Evolutionary conservation across 202 grass and related monocot genomes (phyloP).

Genomic region (Bolboschoenoplectus hybrid): DNA sequence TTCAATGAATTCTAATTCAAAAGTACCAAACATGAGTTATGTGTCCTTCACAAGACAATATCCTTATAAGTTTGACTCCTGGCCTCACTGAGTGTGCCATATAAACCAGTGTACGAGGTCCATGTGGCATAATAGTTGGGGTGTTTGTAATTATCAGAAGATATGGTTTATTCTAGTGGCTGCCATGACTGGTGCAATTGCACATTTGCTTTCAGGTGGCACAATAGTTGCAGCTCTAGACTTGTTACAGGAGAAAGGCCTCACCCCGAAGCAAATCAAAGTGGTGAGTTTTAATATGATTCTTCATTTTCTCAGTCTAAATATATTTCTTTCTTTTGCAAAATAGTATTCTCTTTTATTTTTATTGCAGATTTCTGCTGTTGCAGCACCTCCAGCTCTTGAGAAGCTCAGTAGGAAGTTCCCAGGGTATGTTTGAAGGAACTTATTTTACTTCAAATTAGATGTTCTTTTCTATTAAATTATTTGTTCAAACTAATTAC

Average conservation of each 20-base stretch:
- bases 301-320: not conserved
- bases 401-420: constrained; percentile 80
- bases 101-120: not conserved
- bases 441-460: constrained; percentile 11
- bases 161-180: not conserved
- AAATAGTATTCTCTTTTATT: constrained; percentile 14
- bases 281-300: constrained; percentile 56
- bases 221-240: constrained; percentile 87
- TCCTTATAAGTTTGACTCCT: constrained; percentile 8
- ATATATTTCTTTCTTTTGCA: constrained; percentile 8
- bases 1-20: constrained; percentile 21
- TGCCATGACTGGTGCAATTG: not conserved
- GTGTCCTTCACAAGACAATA: not conserved
- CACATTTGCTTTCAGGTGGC: constrained; percentile 66
- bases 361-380: constrained; percentile 74
- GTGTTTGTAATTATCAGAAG: not conserved
- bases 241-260: constrained; percentile 80
- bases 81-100: not conserved
- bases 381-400: constrained; percentile 87
- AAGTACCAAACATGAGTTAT: not conserved
- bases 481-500: constrained; percentile 10
- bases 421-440: constrained; percentile 65
- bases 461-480: not conserved
- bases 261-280: constrained; percentile 84
- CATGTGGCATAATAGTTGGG: not conserved